Base-by-base conservation (phyloP, 1,284 basidiomycete genomes). In the Ustilago crameri region DNA sequence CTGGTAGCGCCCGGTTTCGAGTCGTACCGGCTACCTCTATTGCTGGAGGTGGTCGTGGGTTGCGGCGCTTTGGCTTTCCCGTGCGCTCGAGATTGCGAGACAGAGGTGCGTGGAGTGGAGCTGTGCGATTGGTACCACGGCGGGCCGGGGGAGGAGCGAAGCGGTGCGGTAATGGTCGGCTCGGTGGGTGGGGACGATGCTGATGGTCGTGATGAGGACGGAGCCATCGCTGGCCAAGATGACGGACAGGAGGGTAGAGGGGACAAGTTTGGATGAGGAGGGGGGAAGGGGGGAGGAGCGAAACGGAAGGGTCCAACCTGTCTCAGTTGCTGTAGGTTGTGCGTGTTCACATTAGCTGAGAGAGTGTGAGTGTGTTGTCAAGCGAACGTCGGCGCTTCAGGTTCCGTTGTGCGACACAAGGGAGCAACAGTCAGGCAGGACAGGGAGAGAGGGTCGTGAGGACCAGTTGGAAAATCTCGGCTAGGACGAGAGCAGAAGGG, bases 121-220 rank as follows among this genome's bases (percentile, higher is more conserved):
- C 53, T 27, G 48, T 72, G 59, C 22, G 63, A 60, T 18, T 62
- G 65, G 54, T 67, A 66, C 24, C 50, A 72, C 3, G 49, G 57
- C 8, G 57, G 64, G 10, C 52, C 57, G 12, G 52, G 49, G 3
- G 57, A 56, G 17, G 64, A 56, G 2, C 64, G 64, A n/a, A 67
- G 32, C 1, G 50, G 64, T 18, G 50, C 57, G 17, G 41, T 52
- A 17, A 51, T 49, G 38, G 57, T 52, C 2, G 42, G 17, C 3
- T 50, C 24, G 12, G 55, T 18, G 14, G 41, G 22, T 8, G 52
- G 37, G 4, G 51, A 26, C 3, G 56, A 50, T 14, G 44, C 32
- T 9, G 59, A 45, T 30, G 47, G 27, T 26, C 48, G 32, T 37
- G 38, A 32, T n/a, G 55, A 41, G 18, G 54, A 34, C 22, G 35